A percentile compares a stretch with the other conserved stretches of the same genome.
phyloP scores from a whole-genome alignment of 1,284 basidiomycete species.

The Cutaneotrichosporon sp. region DNA sequence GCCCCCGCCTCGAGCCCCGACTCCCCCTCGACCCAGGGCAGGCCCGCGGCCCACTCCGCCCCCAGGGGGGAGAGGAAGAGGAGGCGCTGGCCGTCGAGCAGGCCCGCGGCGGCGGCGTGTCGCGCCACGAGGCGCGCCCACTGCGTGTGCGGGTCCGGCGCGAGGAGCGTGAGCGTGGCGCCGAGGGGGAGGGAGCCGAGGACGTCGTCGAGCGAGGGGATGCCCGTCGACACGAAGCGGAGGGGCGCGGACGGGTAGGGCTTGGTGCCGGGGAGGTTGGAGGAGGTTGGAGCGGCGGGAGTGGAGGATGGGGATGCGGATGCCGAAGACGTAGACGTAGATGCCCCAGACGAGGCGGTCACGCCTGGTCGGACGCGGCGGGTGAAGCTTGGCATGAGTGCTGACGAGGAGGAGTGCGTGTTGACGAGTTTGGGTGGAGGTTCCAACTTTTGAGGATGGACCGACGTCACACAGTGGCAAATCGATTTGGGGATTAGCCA shows the following conservation, averaged over 20 bases:
- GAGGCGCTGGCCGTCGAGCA: constrained; percentile 69
- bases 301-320: neutral
- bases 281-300: neutral
- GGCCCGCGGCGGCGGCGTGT: constrained; percentile 84
- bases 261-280: constrained; percentile 2
- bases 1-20: no score
- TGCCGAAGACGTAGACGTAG: neutral
- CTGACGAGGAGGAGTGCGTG: neutral
- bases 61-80: constrained; percentile 64
- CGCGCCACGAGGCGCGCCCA: constrained; percentile 85
- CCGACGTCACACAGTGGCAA: neutral
- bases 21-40: constrained; percentile 70
- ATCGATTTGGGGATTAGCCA: no score
- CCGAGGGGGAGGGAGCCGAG: constrained; percentile 88
- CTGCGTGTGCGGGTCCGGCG: constrained; percentile 79
- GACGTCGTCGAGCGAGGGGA: constrained; percentile 93
- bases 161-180: constrained; percentile 69
- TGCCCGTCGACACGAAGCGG: constrained; percentile 64
- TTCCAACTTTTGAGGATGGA: neutral
- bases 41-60: constrained; percentile 60
- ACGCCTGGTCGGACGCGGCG: neutral
- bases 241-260: constrained; percentile 1
- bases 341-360: no score
- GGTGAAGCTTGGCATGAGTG: constrained; percentile 1
- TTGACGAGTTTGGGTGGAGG: neutral